A percentile compares a stretch with the other conserved stretches of the same genome.
These are phyloP conservation scores for Lachnellula cervina DNA, from an alignment of 2,329 filamentous ascomycete genomes.

Conservation along the genomic window DNA sequence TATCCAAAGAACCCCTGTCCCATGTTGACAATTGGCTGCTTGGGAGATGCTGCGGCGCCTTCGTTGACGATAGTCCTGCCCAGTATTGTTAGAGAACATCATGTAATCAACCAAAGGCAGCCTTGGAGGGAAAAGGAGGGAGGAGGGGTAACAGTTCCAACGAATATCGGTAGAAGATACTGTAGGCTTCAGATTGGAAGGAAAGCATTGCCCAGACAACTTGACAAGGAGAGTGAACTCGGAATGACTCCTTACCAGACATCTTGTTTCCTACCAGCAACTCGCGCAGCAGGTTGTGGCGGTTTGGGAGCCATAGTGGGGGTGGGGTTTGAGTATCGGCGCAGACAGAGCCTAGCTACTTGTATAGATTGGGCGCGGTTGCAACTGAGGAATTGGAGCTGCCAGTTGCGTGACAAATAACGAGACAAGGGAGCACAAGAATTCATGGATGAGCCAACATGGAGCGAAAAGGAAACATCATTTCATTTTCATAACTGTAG, in stretches of 20 bases:
- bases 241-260: slow-evolving; percentile 45
- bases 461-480: background rate
- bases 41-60: slow-evolving; percentile 57
- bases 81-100: slow-evolving; percentile 3
- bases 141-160: background rate
- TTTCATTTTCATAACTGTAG: too few species aligned
- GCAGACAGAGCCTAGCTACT: slow-evolving; percentile 7
- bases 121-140: too few species aligned
- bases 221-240: too few species aligned
- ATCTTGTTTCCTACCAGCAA: slow-evolving; percentile 52
- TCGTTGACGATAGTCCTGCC: slow-evolving; percentile 62
- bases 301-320: slow-evolving; percentile 27
- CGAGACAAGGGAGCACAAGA: slow-evolving; percentile 4
- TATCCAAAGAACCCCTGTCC: slow-evolving; percentile 79
- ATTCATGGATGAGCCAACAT: slow-evolving; percentile 9
- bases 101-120: background rate
- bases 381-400: background rate
- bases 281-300: slow-evolving; percentile 48
- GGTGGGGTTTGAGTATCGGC: slow-evolving; percentile 15
- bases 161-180: background rate
- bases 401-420: slow-evolving; percentile 5
- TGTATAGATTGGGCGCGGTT: background rate
- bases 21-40: slow-evolving; percentile 61
- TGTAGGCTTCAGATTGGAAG: background rate
- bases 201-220: background rate